Base-by-base conservation (phyloP, 805 yeast genomes). In the Monosporozyma yasuniensis region DNA sequence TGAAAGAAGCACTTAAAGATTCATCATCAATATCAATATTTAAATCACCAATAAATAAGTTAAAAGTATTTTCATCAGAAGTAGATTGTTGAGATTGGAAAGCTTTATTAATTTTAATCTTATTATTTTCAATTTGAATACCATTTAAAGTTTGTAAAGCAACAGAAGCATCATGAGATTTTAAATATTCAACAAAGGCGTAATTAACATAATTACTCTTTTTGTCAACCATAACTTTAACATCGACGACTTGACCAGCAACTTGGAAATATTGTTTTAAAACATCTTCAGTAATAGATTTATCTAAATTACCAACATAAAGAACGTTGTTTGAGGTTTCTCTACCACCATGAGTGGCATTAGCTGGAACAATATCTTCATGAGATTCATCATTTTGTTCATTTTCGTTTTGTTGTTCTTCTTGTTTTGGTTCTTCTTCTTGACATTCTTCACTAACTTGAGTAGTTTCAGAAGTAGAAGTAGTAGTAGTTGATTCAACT, bases 1-100 rank as follows among this genome's bases (percentile, higher is more conserved):
- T 57, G 61, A 88, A 88, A 11, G 84, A 73, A 42, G 66, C 68
- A 47, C 72, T 72, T 54, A 88, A 74, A 16, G 78, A 63, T 56
- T 84, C 95, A 67, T 89, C 96, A 61, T 85, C 82, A 35, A 89
- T 83, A 59, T 89, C 95, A 7, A 84, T 74, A 38, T 87, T 80
- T 57, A 88, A 74, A 64, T 89, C 96, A 51, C 96, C 96, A 30
- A 89, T 87, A 65, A 88, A 89, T 47, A 89, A 71, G 62, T 85
- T 87, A 67, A 72, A 84, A 37, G 78, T 71, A n/a, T 76, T 81
- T 39, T 76, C 78, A 47, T 71, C 72, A 28, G 74, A 71, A 54
- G 76, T 73, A 46, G 80, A 77, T 56, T 84, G 84, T 58, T 84
- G 85, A 42, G 88, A 82, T 69, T 85, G 93, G 69, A 74, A 87